These are phyloP conservation scores for Apiotrichum veenhuisii DNA, from an alignment of 1,284 basidiomycete genomes.

Conservation along the genomic window DNA sequence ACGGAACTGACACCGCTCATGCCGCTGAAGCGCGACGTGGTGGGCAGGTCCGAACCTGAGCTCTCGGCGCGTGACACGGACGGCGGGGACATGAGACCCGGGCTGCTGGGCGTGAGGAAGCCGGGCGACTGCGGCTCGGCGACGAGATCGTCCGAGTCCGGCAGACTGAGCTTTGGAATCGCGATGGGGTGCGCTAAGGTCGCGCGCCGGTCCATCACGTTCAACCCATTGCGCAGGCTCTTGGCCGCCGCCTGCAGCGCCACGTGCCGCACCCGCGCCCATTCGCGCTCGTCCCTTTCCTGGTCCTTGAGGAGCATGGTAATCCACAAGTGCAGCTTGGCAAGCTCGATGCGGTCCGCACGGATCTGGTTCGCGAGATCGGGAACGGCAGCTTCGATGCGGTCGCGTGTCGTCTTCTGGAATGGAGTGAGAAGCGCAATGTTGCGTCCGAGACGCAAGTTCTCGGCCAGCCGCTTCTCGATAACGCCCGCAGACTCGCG, in stretches of 20 bases:
- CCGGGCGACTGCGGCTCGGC: not conserved
- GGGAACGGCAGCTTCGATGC: slow-evolving; percentile 62
- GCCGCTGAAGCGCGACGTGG: not conserved
- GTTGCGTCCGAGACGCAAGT: slow-evolving; percentile 72
- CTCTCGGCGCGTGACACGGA: slow-evolving; percentile 34
- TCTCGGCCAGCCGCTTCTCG: slow-evolving; percentile 64
- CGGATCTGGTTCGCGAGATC: slow-evolving; percentile 65
- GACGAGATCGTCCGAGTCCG: slow-evolving; percentile 4
- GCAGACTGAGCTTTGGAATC: slow-evolving; percentile 16
- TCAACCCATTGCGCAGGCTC: slow-evolving; percentile 31
- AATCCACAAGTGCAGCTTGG: slow-evolving; percentile 68
- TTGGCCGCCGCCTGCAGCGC: slow-evolving; percentile 69
- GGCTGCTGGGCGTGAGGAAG: slow-evolving; percentile 19
- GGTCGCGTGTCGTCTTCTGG: slow-evolving; percentile 72
- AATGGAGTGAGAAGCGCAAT: slow-evolving; percentile 84
- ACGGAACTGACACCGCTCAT: not conserved
- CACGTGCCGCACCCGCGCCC: slow-evolving; percentile 63
- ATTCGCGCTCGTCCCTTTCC: slow-evolving; percentile 64
- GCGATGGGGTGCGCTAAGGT: slow-evolving; percentile 13
- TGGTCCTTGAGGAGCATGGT: slow-evolving; percentile 71
- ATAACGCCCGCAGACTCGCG: slow-evolving; percentile 58
- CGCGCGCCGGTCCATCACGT: slow-evolving; percentile 30
- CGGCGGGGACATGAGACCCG: slow-evolving; percentile 47
- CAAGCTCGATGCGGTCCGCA: slow-evolving; percentile 65
- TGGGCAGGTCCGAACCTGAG: slow-evolving; percentile 18